Evolutionary conservation across 768 basidiomycete species (phyloP), one percentile per base, ranked within the genome.

Genomic region (Leucocoprinus leucothites): DNA sequence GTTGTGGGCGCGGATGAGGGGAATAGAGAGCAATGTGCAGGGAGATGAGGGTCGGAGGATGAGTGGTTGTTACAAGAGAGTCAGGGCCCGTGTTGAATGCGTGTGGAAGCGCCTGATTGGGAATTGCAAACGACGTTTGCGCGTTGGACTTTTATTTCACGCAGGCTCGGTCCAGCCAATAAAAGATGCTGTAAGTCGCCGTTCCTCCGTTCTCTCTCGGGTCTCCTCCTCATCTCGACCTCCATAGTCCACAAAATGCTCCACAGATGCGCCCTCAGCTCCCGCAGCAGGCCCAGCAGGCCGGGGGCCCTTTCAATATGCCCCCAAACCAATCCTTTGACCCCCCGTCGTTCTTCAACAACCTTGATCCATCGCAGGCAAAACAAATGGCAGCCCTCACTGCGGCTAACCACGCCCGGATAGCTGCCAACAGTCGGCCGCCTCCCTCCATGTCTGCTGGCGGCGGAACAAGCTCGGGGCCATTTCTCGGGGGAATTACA

Each of bases 381-480:
- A 92, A 91, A 69, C 90, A 92, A 72, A 87, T 91, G 82, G 86
- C 87, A 26, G 86, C 86, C 9, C 81, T 91, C 61, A 84, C 77
- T 62, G 84, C 80, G 51, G 85, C 77, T 47, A 83, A 76, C 61
- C 77, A 82, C 62, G 80, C 82, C 65, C 76, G 84, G 71, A 78
- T 81, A 60, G 72, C 76, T 57, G 81, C 80, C 64, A 82, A 80
- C 60, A 77, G 74, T 69, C 68, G 73, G 56, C 67, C 66, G 46
- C 53, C 71, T 55, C 61, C 68, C 52, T 63, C 69, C 48, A 62
- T 63, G 62, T 58, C 75, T 54, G 66, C 70, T 54, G 65, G 71
- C 47, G 72, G 76, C 75, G 81, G 81, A 77, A 78, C 80, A 82
- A 83, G 79, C 70, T 82, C 86, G 80, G 84, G 76, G 63, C 66